Evolutionary conservation across 2,329 filamentous ascomycete genomes (phyloP), one percentile per base, ranked within the genome.

Genomic region (Nannizziopsis barbatae): DNA sequence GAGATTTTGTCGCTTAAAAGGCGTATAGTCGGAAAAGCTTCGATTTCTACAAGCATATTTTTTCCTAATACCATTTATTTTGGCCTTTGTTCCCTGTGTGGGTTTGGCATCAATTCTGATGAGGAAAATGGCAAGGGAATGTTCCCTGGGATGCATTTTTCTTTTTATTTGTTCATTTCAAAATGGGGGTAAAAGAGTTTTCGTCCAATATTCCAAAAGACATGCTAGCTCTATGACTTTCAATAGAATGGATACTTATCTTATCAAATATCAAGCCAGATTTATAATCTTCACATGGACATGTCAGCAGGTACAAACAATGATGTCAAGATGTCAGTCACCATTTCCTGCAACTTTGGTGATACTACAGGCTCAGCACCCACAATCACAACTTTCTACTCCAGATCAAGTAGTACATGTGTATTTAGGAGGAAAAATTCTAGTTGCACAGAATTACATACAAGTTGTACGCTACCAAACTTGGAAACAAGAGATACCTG

Each of bases 241-340:
- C 30, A 27, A 45, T 45, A 45, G 43, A 45, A 39, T 45, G 33
- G 31, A 39, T 8, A 38, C 27, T 15, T 40, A 4, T 38, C 35
- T 12, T 11, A 15, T 17, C 36, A 10, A 10, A n/a, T 20, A 11
- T 40, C 20, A 15, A 15, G 36, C 9, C 10, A 20, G 37, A 12
- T 18, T 15, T 10, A 1, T 17, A 12, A 6, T 43, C 18, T 33
- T 18, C 43, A 45, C 33, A 33, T 45, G 43, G 27, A 18, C 43
- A 17, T n/a, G 43, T 45, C 43, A 45, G 43, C 43, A 45, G 43
- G 22, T 27, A 38, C 42, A 22, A 14, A 22, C 31, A 8, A 20
- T 22, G 39, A 27, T 27, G 22, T 27, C 22, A 27, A 27, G 4
- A 4, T 27, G 22, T 27, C 22, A 27, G 22, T 27, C 22, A 27